Evolutionary conservation across 75 land plant species (phyloP).

Genomic region (Pinus albicaulis): DNA sequence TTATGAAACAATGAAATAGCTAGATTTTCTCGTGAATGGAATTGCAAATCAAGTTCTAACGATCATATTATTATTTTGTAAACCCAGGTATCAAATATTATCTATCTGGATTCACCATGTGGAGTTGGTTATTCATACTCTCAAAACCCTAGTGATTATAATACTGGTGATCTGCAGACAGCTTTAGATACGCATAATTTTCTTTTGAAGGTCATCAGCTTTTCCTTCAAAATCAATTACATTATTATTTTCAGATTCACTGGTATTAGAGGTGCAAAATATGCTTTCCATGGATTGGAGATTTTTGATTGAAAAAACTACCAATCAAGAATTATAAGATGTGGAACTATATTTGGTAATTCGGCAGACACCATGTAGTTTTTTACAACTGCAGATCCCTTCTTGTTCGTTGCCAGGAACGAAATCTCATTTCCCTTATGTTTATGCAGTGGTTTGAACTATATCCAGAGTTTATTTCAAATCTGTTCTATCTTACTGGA

Average conservation of each 20-base stretch:
- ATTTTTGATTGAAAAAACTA: too few species aligned
- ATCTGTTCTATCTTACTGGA: constrained; percentile 79
- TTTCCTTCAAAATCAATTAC: not conserved
- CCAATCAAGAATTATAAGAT: not conserved
- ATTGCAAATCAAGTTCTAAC: not conserved
- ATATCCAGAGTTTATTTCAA: constrained; percentile 75
- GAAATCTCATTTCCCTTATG: too few species aligned
- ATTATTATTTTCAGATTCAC: not conserved
- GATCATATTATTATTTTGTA: not conserved
- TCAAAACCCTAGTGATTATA: constrained; percentile 41
- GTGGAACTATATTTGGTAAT: not conserved
- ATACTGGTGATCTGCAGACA: constrained; percentile 78
- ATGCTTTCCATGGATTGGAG: not conserved
- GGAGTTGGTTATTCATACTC: constrained; percentile 95
- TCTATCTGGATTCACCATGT: constrained; percentile 93
- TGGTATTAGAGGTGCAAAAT: not conserved
- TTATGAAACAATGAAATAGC: not conserved
- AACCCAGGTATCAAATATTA: constrained; percentile 73
- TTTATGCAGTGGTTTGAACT: constrained; percentile 17
- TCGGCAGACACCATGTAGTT: not conserved
- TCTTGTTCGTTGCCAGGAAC: not conserved
- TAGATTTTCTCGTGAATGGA: not conserved
- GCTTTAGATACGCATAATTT: constrained; percentile 76
- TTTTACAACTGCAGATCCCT: not conserved
- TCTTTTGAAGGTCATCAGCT: constrained; percentile 52